A percentile compares a stretch with the other conserved stretches of the same genome.
These are phyloP conservation scores for Ceratocystiopsis sp. DNA, from an alignment of 2,329 filamentous ascomycete species.

Conservation along the genomic window DNA sequence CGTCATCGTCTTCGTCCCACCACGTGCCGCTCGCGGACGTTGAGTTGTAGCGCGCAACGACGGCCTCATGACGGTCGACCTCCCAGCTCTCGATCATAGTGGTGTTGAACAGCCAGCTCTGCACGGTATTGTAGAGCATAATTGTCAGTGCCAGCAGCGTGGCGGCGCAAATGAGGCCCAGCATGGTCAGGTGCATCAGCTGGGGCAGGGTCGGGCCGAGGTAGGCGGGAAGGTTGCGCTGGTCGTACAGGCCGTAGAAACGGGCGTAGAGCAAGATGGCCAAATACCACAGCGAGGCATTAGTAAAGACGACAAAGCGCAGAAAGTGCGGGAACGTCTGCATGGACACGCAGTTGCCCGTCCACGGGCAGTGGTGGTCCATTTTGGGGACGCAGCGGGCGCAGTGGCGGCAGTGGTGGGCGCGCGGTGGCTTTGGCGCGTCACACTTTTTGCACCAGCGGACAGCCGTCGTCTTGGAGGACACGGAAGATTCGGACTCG, in stretches of 20 bases:
- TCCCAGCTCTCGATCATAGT: constrained; percentile 77
- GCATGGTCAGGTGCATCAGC: constrained; percentile 42
- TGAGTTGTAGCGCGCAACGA: constrained; percentile 27
- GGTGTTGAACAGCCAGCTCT: constrained; percentile 47
- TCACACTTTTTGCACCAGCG: constrained; percentile 65
- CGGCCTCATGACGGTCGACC: constrained; percentile 42
- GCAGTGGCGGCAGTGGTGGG: constrained; percentile 70
- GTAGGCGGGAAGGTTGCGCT: constrained; percentile 53
- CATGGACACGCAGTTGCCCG: constrained; percentile 65
- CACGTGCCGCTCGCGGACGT: constrained; percentile 22
- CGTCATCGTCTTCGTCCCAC: constrained; percentile 18
- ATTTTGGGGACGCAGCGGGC: constrained; percentile 60
- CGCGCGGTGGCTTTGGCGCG: constrained; percentile 55
- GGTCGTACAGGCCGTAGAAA: constrained; percentile 41
- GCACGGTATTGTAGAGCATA: constrained; percentile 44
- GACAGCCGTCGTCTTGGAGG: constrained; percentile 1
- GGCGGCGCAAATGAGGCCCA: constrained; percentile 39
- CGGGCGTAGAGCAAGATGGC: constrained; percentile 43
- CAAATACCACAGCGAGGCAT: constrained; percentile 45
- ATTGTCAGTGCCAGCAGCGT: constrained; percentile 46
- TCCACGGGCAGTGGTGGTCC: constrained; percentile 84
- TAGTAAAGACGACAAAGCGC: constrained; percentile 58
- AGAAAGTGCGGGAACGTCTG: constrained; percentile 70
- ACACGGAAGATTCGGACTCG: constrained; percentile 1
- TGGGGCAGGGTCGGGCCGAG: constrained; percentile 47